Percentiles rank a stretch among this genome's conserved stretches.
Evolutionary conservation across 2,329 filamentous ascomycete species (phyloP).

Genomic region (Epichloe aotearoae): DNA sequence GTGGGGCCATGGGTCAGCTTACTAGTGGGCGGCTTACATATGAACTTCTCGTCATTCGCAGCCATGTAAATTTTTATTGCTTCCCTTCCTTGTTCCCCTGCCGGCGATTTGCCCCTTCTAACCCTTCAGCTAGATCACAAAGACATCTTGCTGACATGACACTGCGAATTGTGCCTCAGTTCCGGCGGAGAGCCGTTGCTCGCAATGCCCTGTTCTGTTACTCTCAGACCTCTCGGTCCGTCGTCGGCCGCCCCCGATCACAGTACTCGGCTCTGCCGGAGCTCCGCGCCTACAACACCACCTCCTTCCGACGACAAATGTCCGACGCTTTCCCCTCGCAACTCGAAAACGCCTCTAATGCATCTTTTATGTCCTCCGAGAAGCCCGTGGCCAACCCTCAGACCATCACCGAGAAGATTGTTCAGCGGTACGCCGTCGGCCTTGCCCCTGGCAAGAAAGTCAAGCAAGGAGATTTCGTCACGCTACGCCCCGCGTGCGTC

Average conservation of each 20-base stretch:
- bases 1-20: too few relatives aligned
- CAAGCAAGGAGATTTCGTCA: slow-evolving; percentile 72
- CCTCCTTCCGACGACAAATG: not conserved
- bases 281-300: not conserved
- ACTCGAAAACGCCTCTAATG: slow-evolving; percentile 37
- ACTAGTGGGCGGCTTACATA: too few relatives aligned
- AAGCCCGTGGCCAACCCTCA: slow-evolving; percentile 10
- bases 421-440: slow-evolving; percentile 68
- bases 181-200: not conserved
- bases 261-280: not conserved
- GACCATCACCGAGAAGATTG: slow-evolving; percentile 74
- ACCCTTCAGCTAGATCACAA: too few relatives aligned
- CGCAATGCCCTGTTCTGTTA: not conserved
- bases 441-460: slow-evolving; percentile 64
- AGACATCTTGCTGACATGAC: too few relatives aligned
- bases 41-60: too few relatives aligned
- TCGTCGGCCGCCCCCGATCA: not conserved
- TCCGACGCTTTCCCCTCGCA: slow-evolving; percentile 48
- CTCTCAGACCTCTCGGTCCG: not conserved
- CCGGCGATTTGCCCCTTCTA: too few relatives aligned
- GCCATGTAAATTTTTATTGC: too few relatives aligned
- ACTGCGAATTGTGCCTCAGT: not conserved
- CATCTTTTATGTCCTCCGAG: slow-evolving; percentile 36
- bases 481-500: slow-evolving; percentile 55
- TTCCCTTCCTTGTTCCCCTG: too few relatives aligned